Evolutionary conservation across 176 grass and related monocot genomes (phyloP), one percentile per base, ranked within the genome.

Genomic region (Rhynchospora pubera): DNA sequence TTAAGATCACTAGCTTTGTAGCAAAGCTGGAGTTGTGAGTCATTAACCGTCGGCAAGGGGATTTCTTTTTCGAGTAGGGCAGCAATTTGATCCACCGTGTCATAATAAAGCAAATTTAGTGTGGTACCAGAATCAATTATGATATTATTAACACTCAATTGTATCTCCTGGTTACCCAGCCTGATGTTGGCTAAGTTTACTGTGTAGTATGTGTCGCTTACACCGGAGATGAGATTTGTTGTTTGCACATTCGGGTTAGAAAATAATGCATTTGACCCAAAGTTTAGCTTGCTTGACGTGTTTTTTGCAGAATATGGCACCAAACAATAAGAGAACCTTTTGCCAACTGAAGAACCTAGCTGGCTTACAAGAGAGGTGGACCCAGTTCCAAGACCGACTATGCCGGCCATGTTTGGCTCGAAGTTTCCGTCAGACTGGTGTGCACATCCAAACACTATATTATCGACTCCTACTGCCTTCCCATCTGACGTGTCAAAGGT

Each of bases 261-360:
- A 28, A 59, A 60, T 14, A 84, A 63, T 28, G 62, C 82, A 55
- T 70, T 26, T 4, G 65, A 45, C 30, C 82, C 82, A 23, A 84
- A 71, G 9, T 16, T 84, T 13, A 84, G 44, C 26, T 60, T 84
- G 51, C 65, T 84, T 18, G 81, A 57, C 1, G 24, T 43, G 12
- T 2, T 84, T 21, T 6, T 75, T 14, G 64, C 6, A 10, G 26
- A 39, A 72, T 59, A 22, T 63, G 84, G 84, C 19, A 79, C 50
- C 48, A 85, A 85, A 67, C 84, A 80, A 79, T 85, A 80, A 14
- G 84, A 85, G 32, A 85, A 79, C 44, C n/a, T 79, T 30, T 71
- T 85, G 48, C 39, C 84, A 23, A 80, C 21, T 32, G 19, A 65
- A 78, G 59, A 22, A 55, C 74, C 61, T 15, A 85, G 23, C 60